These are phyloP conservation scores for Leptodontidium sp. DNA, from an alignment of 2,329 filamentous ascomycete species.

Conservation along the genomic window DNA sequence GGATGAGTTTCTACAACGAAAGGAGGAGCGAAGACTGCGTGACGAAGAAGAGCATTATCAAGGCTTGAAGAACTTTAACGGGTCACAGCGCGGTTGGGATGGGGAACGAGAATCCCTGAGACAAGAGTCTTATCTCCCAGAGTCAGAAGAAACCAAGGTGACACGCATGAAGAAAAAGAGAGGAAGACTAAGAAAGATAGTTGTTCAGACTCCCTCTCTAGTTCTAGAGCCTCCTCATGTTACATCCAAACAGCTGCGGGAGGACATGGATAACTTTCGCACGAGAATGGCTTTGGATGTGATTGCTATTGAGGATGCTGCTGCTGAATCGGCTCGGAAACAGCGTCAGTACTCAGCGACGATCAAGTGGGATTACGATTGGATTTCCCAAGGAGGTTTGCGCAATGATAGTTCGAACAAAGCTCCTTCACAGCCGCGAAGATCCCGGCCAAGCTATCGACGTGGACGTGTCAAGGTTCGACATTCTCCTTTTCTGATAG, in stretches of 20 bases:
- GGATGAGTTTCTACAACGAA: background rate
- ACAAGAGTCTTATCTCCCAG: background rate
- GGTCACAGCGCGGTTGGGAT: slow-evolving; percentile 28
- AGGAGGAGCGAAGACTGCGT: slow-evolving; percentile 9
- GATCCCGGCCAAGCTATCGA: background rate
- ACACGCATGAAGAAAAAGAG: slow-evolving; percentile 6
- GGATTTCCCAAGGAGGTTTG: slow-evolving; percentile 2
- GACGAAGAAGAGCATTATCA: slow-evolving; percentile 25
- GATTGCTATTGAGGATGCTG: slow-evolving; percentile 4
- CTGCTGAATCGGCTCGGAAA: background rate
- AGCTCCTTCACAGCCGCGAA: background rate
- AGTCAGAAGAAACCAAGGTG: background rate
- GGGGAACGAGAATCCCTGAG: slow-evolving; percentile 19
- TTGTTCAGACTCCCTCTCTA: background rate
- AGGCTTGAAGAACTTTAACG: slow-evolving; percentile 26
- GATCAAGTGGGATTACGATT: slow-evolving; percentile 14
- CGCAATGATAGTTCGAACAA: background rate
- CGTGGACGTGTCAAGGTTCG: background rate
- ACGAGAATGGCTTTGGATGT: background rate
- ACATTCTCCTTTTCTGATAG: background rate
- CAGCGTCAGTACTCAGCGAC: background rate
- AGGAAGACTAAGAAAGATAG: background rate
- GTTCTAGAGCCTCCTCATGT: background rate
- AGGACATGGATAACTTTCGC: slow-evolving; percentile 1
- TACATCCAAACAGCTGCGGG: background rate